Base-by-base conservation (phyloP, 169 alveolate species). In the Plasmodium vinckei region DNA sequence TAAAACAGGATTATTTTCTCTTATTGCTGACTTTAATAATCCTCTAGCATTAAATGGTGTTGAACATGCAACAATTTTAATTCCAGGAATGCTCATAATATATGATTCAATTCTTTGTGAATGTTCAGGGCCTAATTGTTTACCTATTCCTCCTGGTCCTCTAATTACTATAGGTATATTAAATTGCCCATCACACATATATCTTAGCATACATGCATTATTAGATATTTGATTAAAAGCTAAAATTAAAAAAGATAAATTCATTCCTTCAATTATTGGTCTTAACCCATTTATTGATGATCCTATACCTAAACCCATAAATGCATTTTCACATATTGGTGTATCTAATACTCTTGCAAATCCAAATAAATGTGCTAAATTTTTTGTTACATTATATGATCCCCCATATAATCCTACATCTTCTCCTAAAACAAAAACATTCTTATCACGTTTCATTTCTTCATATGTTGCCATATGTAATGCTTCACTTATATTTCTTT, bases 71-170 rank as follows among this genome's bases (percentile, higher is more conserved):
- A 97, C 95, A 7, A 96, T 96, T 79, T 95, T 96, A 13, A 97
- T 90, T 9, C 99, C 99, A 21, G 99, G 98, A 9, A 94, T 93
- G 23, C 95, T 98, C 98, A 97, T 60, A 94, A 93, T 53, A 96
- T 97, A 91, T 42, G 97, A 94, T 82, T 93, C 95, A 12, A 93
- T 87, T 54, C 98, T 92, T 92, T 97, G 97, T 5, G 98, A 96
- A 82, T 97, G 99, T 69, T 96, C 96, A 54, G 99, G 98, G 2
- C 97, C 99, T 9, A 97, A 97, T 46, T 97, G 97, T 44, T 97
- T 97, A 2, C 97, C 96, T n/a, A 97, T 94, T 9, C 99, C 99
- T 64, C 97, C 97, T 25, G 97, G 96, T 5, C 99, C 99, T 79
- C 99, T 92, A 88, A 97, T 96, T 19, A 96, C 98, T 51, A 97